Conservation (phyloP, 805 yeast genomes). For the Phaffomyces antillensis region DNA sequence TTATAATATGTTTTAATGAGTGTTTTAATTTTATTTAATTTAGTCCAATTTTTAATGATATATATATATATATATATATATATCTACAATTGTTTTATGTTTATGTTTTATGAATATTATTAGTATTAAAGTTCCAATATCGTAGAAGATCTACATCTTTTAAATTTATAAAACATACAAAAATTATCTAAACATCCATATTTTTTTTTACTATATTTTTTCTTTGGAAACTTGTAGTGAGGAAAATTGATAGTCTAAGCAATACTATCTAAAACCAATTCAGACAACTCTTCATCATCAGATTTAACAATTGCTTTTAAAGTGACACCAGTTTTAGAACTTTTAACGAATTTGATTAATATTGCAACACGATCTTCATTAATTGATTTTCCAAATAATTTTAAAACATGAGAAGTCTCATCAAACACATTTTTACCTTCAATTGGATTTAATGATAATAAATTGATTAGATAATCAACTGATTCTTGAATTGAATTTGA, state of each 20-base stretch:
- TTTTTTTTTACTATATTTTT: no score
- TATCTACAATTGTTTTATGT: no score
- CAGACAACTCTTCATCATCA: conserved; percentile 37
- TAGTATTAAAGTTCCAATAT: no score
- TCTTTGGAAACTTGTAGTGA: no score
- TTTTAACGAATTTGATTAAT: conserved; percentile 34
- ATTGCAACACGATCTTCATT: conserved; percentile 41
- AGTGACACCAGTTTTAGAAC: conserved; percentile 37
- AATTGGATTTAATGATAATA: conserved; percentile 61
- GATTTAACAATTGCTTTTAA: conserved; percentile 37
- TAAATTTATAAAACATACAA: no score
- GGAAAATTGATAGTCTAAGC: conserved; percentile 14
- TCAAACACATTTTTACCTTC: conserved; percentile 56
- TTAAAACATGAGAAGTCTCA: conserved; percentile 56
- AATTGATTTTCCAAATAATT: conserved; percentile 68
- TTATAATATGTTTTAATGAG: no score
- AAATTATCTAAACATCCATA: no score
- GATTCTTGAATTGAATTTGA: conserved; percentile 44
- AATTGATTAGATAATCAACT: conserved; percentile 43
- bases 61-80: no score
- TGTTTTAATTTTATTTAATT: no score
- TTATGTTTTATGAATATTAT: no score
- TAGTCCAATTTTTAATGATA: no score
- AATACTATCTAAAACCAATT: conserved; percentile 44
- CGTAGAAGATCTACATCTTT: no score